Conservation (phyloP, 495 filamentous ascomycete genomes). For the Rhizodiscina lignyota region DNA sequence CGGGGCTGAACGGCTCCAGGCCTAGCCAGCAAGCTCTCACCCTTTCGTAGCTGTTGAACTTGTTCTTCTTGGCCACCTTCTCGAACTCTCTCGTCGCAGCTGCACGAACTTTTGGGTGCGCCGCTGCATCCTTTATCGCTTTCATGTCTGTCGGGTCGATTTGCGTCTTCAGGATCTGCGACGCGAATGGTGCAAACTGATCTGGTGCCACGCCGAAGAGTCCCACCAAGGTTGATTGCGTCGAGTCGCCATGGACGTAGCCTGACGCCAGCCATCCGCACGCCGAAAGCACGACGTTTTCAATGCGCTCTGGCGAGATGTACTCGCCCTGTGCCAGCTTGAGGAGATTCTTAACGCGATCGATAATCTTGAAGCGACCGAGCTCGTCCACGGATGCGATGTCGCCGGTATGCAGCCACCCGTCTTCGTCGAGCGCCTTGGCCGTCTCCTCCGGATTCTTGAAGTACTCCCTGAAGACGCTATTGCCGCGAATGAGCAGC, state of each 20-base stretch:
- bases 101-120: conserved; percentile 50
- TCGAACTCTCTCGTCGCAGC: conserved; percentile 70
- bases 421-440: conserved; percentile 69
- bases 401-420: conserved; percentile 95
- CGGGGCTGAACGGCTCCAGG: conserved; percentile 82
- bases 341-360: conserved; percentile 95
- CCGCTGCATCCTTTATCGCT: conserved; percentile 46
- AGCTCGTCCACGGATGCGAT: conserved; percentile 67
- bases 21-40: conserved; percentile 59
- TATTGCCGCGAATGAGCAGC: conserved; percentile 63
- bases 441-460: conserved; percentile 74
- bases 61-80: conserved; percentile 61
- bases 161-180: conserved; percentile 50
- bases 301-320: conserved; percentile 90
- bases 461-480: conserved; percentile 71
- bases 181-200: conserved; percentile 61
- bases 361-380: conserved; percentile 84
- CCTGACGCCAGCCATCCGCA: conserved; percentile 59
- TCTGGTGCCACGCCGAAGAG: conserved; percentile 78
- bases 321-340: conserved; percentile 98
- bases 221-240: conserved; percentile 67
- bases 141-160: conserved; percentile 45
- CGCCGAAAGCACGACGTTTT: conserved; percentile 80
- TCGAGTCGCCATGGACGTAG: conserved; percentile 82
- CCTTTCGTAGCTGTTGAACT: conserved; percentile 79